These are phyloP conservation scores for Brassica nigra DNA, from an alignment of 345 rosid genomes.

Conservation along the genomic window DNA sequence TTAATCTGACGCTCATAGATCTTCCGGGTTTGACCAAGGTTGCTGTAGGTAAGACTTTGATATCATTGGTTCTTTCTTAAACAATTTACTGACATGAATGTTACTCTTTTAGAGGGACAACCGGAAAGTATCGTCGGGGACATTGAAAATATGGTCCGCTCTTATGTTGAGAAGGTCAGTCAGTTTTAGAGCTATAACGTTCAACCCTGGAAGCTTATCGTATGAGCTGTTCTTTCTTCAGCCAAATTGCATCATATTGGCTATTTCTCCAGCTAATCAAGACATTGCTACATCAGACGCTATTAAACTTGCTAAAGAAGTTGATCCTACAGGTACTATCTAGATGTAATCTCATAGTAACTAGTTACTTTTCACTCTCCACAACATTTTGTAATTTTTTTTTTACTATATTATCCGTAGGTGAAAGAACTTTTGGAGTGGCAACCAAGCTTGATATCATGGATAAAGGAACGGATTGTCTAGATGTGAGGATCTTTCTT, in stretches of 20 bases:
- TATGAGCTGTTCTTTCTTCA: slow-evolving; percentile 43
- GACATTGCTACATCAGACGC: slow-evolving; percentile 99
- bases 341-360: slow-evolving; percentile 3
- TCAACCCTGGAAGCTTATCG: slow-evolving; percentile 24
- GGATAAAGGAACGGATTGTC: slow-evolving; percentile 98
- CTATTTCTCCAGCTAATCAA: slow-evolving; percentile 99
- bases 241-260: slow-evolving; percentile 98
- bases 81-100: slow-evolving; percentile 10
- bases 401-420: slow-evolving; percentile 41
- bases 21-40: slow-evolving; percentile 99
- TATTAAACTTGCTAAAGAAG: slow-evolving; percentile 98
- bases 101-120: slow-evolving; percentile 82
- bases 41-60: slow-evolving; percentile 77
- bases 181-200: slow-evolving; percentile 38
- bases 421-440: slow-evolving; percentile 98
- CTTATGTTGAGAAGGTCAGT: slow-evolving; percentile 96
- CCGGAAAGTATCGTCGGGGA: slow-evolving; percentile 82
- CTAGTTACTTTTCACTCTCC: slow-evolving; percentile 18
- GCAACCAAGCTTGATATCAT: slow-evolving; percentile 96
- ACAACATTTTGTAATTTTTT: not conserved
- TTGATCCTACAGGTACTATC: slow-evolving; percentile 86
- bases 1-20: slow-evolving; percentile 95
- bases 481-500: slow-evolving; percentile 58
- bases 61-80: slow-evolving; percentile 34
- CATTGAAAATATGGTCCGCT: slow-evolving; percentile 96